Conservation (phyloP, 495 filamentous ascomycete genomes). For the Cercophora sp. region DNA sequence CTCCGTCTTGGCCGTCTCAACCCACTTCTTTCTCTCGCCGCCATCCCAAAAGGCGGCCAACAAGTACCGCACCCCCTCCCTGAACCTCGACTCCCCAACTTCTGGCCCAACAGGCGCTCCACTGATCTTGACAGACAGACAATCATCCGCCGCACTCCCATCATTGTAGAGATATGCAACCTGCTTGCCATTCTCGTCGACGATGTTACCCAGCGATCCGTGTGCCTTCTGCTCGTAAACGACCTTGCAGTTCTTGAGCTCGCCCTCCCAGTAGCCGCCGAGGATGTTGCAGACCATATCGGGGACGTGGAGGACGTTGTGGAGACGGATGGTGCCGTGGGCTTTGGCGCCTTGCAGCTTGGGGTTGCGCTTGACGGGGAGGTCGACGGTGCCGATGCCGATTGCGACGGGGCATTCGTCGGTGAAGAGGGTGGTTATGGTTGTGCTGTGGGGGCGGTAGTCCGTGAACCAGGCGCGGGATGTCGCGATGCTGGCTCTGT, state of each 20-base stretch:
- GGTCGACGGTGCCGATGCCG: conserved; percentile 8
- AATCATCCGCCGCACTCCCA: not conserved
- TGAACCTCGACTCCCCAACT: not conserved
- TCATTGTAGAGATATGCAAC: not conserved
- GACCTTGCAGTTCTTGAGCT: no score
- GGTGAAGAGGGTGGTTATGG: not conserved
- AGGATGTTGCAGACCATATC: conserved; percentile 3
- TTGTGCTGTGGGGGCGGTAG: no score
- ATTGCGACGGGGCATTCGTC: not conserved
- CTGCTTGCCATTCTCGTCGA: not conserved
- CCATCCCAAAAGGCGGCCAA: no score
- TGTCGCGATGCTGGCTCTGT: not conserved
- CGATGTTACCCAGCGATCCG: not conserved
- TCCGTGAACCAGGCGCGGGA: not conserved
- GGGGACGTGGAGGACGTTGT: conserved; percentile 11
- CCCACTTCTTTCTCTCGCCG: no score
- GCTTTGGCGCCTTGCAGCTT: conserved; percentile 3
- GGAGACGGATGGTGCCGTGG: conserved; percentile 9
- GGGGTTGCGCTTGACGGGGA: conserved; percentile 7
- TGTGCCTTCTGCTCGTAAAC: not conserved
- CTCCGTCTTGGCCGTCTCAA: no score
- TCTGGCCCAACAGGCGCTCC: not conserved
- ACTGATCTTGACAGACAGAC: not conserved
- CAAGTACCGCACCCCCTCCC: no score
- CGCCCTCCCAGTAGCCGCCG: no score